Base-by-base conservation (phyloP, 2,329 filamentous ascomycete genomes). In the Sporothrix euskadiensis region DNA sequence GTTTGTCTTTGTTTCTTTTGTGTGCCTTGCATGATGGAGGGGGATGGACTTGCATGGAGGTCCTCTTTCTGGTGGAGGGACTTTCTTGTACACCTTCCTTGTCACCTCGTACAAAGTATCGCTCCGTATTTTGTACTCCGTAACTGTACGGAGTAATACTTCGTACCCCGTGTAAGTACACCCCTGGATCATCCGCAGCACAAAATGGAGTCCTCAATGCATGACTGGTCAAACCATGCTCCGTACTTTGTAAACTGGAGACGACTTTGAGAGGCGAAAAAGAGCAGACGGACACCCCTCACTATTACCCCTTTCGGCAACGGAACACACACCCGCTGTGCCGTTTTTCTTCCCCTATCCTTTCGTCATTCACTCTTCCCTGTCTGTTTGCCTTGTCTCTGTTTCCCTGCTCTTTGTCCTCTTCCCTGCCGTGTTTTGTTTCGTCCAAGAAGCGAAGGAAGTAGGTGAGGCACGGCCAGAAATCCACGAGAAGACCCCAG, bases 11-110 rank as follows among this genome's bases (percentile, higher is more conserved):
- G 65, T 52, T 52, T 68, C 44, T 52, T 26, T 54, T 35, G 44
- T 54, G 66, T 69, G 66, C 66, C 66, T 69, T 69, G 66, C 66
- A 69, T 69, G 52, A 56, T 19, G 41, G 65, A 49, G 66, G 47
- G 54, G 54, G 52, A 56, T 19, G 41, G 65, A 49, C 44, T 52
- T 44, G 39, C 61, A 63, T 59, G 30, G 56, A 59, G 59, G 61
- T 35, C 35, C 35, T 35, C 39, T n/a, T 47, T 44, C 3, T 8
- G 8, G 1, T 47, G 61, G 39, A 12, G 26, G 12, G n/a, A 65
- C 5, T 22, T 26, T 19, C 26, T 6, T 41, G 59, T 12, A 19
- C 57, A 39, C 32, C 8, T 54, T 12, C 19, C 52, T 54, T 54
- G 19, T 10, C 52, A 26, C 52, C 19, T 54, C 19, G 19, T 54